Evolutionary conservation across 805 yeast genomes (phyloP).

Genomic region (Saccharomycopsis synnaedendra): DNA sequence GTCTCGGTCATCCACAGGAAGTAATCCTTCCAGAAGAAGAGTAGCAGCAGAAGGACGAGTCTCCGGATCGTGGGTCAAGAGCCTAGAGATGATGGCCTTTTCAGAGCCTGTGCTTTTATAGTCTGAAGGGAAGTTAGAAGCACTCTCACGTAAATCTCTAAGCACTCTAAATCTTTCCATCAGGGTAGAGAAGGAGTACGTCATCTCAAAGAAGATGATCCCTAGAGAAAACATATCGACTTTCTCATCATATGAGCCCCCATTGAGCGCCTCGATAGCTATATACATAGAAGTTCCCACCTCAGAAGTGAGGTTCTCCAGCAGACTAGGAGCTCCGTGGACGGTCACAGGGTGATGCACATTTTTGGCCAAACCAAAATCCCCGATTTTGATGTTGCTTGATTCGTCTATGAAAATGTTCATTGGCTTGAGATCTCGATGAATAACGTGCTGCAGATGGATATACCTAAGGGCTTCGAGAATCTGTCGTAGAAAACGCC

Average conservation of each 20-base stretch:
- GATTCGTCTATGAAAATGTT: constrained; percentile 89
- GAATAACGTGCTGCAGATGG: constrained; percentile 89
- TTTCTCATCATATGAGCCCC: constrained; percentile 79
- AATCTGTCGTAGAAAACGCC: constrained; percentile 82
- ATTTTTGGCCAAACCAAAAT: constrained; percentile 91
- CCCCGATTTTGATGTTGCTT: constrained; percentile 88
- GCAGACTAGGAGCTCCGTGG: constrained; percentile 22
- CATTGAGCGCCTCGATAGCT: constrained; percentile 76
- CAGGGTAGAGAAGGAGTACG: constrained; percentile 71
- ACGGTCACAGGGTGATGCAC: constrained; percentile 41
- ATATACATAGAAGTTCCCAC: constrained; percentile 92
- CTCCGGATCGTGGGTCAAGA: constrained; percentile 71
- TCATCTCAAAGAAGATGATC: constrained; percentile 91
- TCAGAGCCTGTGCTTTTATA: constrained; percentile 52
- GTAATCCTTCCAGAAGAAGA: constrained; percentile 65
- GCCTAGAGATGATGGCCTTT: constrained; percentile 48
- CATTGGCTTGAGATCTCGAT: constrained; percentile 90
- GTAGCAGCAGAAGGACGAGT: constrained; percentile 72
- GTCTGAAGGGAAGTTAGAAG: constrained; percentile 59
- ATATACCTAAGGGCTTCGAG: constrained; percentile 85
- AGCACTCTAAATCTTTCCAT: constrained; percentile 84
- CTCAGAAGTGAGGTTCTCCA: constrained; percentile 78
- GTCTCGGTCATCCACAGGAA: constrained; percentile 87
- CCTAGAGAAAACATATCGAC: constrained; percentile 96
- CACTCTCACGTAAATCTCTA: constrained; percentile 45